Base-by-base conservation (phyloP, 2,329 filamentous ascomycete genomes). In the Monilinia laxa region DNA sequence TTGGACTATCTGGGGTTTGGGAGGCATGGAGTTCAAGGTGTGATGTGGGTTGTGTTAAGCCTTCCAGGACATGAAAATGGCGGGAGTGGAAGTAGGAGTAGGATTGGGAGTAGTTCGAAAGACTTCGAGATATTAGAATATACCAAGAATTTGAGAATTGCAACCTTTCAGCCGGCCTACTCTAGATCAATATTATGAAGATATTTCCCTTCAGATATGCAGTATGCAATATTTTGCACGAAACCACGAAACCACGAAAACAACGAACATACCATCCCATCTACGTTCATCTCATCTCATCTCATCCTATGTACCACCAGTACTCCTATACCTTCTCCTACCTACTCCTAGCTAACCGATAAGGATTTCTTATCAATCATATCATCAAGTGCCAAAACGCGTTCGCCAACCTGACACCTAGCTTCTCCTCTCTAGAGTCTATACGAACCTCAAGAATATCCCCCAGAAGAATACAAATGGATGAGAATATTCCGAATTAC, bases 301-400 rank as follows among this genome's bases (percentile, higher is more conserved):
- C 4, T 40, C 5, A 35, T 35, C 31, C 7, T 6, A 35, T 9
- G 28, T 35, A 6, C 31, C 31, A 5, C 31, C 31, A 35, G 31
- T 35, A 35, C 31, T 35, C 31, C 40, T 14, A 45, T 45, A 42
- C 40, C 40, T 31, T 12, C 31, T 59, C 56, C 28, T 28, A 35
- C 56, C 45, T 59, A 42, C 28, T 18, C 42, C 42, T 45, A 40
- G 40, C 28, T 57, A 11, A 23, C 23, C 31, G 68, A 69, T 69
- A 69, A 69, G 67, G 54, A 57, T 49, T 57, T 47, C 68, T 69
- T 68, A 69, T 68, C 18, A 42, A 42, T 16, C 40, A 16, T 42
- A 42, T 42, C 40, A 42, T 42, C 69, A 55, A 20, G 20, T 31
- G 25, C 28, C 35, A 67, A 67, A 64, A 67, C 54, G 54, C 66